Evolutionary conservation across 2,329 filamentous ascomycete genomes (phyloP), one percentile per base, ranked within the genome.

Genomic region (Juglanconis oblonga): DNA sequence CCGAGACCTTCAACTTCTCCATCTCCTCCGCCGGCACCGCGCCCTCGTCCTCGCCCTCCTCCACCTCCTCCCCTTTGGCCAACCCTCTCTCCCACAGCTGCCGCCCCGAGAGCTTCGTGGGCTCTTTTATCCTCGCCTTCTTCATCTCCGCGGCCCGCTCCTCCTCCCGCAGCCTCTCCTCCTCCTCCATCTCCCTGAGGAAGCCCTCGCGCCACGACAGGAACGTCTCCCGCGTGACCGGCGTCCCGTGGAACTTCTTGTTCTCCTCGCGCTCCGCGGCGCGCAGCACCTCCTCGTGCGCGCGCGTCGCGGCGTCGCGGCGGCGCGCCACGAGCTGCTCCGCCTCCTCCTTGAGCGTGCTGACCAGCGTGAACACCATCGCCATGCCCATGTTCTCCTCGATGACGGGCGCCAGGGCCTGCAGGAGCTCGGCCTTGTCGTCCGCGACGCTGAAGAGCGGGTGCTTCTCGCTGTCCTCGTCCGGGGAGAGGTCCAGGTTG

Each of bases 321-420:
- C 95, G 87, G 64, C 92, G 87, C 14, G 82, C 76, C 66, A 98
- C 87, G 61, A 99, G 83, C 67, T 87, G 82, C 78, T 99, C 95
- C n/a, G 93, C 94, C 55, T 85, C 82, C 61, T 99, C 95, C 72
- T 97, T 98, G 62, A 99, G 78, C 0, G 89, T 86, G 13, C 90
- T 91, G 57, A 96, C 89, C 31, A 99, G 79, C 0, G 94, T 92
- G 76, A 98, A 99, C 1, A 99, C 79, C 95, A 99, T 99, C 58
- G 92, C 91, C 89, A 98, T 98, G 64, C 95, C 95, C 62, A 98
- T 77, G 67, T 93, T 98, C 74, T 99, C 95, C 72, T 95, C 88
- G 40, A 97, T 89, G 0, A 88, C 90, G 14, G 89, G 86, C 44
- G 86, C 75, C 11, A 98, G 79, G 1, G 84, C 83, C 54, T 87